Evolutionary conservation across 352 stramenopile genomes (phyloP).

Genomic region (Globisporangium ultimum): DNA sequence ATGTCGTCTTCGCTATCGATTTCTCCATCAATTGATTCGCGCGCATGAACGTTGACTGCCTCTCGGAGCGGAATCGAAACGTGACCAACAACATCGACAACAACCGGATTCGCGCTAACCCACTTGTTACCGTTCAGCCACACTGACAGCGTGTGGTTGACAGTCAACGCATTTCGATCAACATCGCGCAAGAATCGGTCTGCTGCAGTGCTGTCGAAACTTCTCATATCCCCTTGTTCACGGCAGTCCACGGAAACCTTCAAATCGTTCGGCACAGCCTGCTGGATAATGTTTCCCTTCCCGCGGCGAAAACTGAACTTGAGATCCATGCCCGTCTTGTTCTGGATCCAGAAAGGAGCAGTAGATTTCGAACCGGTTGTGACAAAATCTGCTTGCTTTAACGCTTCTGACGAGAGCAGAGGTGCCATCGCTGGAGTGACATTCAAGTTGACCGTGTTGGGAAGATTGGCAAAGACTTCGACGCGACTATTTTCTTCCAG

Average conservation of each 20-base stretch:
- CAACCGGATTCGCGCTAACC: conserved; percentile 82
- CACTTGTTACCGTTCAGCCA: conserved; percentile 86
- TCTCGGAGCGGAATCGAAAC: conserved; percentile 77
- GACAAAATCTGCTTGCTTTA: conserved; percentile 84
- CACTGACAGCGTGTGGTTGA: conserved; percentile 86
- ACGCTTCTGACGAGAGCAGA: conserved; percentile 70
- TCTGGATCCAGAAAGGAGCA: conserved; percentile 88
- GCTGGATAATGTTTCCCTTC: conserved; percentile 75
- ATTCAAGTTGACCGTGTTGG: conserved; percentile 86
- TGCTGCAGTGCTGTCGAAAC: conserved; percentile 77
- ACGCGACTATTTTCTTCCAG: conserved; percentile 70
- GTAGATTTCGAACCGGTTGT: conserved; percentile 84
- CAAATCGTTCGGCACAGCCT: conserved; percentile 55
- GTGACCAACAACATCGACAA: conserved; percentile 86
- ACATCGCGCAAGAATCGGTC: conserved; percentile 73
- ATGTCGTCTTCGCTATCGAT: conserved; percentile 48
- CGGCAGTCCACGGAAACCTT: conserved; percentile 83
- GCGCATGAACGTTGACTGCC: conserved; percentile 24
- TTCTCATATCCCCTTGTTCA: conserved; percentile 85
- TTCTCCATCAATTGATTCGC: conserved; percentile 23
- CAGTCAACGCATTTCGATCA: conserved; percentile 70
- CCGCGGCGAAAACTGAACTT: conserved; percentile 88
- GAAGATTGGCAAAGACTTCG: conserved; percentile 80
- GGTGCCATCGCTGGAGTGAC: conserved; percentile 85
- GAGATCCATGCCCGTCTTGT: conserved; percentile 76